Evolutionary conservation across 2,329 filamentous ascomycete species (phyloP).

Genomic region (Penicillium sp.): DNA sequence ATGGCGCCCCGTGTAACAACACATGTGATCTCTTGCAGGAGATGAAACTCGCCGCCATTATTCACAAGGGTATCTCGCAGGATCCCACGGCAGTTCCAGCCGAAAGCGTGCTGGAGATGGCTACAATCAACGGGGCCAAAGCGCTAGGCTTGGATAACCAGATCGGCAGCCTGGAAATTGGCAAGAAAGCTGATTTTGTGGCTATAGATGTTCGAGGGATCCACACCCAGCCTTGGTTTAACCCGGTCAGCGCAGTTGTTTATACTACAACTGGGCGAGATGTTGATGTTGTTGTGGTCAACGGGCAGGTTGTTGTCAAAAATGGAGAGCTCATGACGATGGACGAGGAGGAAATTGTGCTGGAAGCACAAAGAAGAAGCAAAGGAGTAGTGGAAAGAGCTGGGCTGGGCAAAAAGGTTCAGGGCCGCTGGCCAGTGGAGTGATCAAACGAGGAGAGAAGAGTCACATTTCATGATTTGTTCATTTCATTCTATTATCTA

Average conservation of each 20-base stretch:
- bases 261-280: conserved; percentile 47
- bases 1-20: conserved; percentile 55
- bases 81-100: conserved; percentile 46
- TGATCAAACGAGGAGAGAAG: not conserved
- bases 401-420: conserved; percentile 37
- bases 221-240: conserved; percentile 41
- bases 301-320: conserved; percentile 42
- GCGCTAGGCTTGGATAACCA: conserved; percentile 43
- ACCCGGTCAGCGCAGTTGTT: conserved; percentile 43
- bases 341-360: conserved; percentile 42
- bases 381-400: conserved; percentile 41
- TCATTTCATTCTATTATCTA: not conserved
- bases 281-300: conserved; percentile 46
- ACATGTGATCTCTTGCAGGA: conserved; percentile 53
- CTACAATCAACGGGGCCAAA: conserved; percentile 49
- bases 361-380: conserved; percentile 36
- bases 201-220: conserved; percentile 31
- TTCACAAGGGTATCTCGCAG: conserved; percentile 47
- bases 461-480: not conserved
- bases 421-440: conserved; percentile 38
- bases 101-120: conserved; percentile 49
- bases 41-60: conserved; percentile 52
- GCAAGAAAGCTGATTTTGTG: conserved; percentile 28
- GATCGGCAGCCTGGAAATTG: conserved; percentile 36
- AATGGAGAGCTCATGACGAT: conserved; percentile 38